Evolutionary conservation across 306 rosid genomes (phyloP).

Genomic region (Trifolium pratense): DNA sequence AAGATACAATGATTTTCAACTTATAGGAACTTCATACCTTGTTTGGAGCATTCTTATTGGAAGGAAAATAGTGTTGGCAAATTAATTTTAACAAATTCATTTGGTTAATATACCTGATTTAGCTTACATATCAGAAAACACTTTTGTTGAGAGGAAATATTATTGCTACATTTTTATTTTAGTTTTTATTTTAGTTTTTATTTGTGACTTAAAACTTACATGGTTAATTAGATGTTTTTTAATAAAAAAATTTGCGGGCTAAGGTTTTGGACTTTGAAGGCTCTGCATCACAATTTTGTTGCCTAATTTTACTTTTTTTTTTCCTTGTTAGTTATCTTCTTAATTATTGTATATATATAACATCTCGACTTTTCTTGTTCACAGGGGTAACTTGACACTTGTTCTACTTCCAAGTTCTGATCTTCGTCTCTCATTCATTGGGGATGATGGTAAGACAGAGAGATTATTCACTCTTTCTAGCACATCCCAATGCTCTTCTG

Average conservation of each 20-base stretch:
- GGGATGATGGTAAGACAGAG: slow-evolving; percentile 77
- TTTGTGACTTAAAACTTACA: background rate
- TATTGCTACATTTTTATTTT: background rate
- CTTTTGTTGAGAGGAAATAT: background rate
- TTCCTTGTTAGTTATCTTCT: slow-evolving; percentile 24
- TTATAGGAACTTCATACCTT: background rate
- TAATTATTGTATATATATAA: slow-evolving; percentile 23
- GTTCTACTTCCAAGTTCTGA: slow-evolving; percentile 83
- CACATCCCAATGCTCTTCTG: slow-evolving; percentile 58
- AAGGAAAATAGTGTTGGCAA: background rate
- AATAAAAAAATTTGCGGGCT: background rate
- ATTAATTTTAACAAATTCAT: slow-evolving; percentile 5
- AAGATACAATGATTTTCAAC: slow-evolving; percentile 13
- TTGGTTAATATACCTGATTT: slow-evolving; percentile 17
- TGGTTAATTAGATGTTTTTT: slow-evolving; percentile 8
- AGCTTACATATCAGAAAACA: background rate
- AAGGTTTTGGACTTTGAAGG: slow-evolving; percentile 12
- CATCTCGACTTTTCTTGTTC: slow-evolving; percentile 37
- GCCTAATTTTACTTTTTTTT: background rate
- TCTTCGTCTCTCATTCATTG: slow-evolving; percentile 80
- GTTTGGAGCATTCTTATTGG: background rate
- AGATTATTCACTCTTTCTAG: slow-evolving; percentile 61
- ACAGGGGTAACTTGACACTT: slow-evolving; percentile 90
- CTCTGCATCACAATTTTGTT: background rate
- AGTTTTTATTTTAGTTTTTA: background rate